A percentile compares a stretch with the other conserved stretches of the same genome.
These are phyloP conservation scores for Chlamydomonas applanata DNA, from an alignment of 139 green algal genomes.

Conservation along the genomic window DNA sequence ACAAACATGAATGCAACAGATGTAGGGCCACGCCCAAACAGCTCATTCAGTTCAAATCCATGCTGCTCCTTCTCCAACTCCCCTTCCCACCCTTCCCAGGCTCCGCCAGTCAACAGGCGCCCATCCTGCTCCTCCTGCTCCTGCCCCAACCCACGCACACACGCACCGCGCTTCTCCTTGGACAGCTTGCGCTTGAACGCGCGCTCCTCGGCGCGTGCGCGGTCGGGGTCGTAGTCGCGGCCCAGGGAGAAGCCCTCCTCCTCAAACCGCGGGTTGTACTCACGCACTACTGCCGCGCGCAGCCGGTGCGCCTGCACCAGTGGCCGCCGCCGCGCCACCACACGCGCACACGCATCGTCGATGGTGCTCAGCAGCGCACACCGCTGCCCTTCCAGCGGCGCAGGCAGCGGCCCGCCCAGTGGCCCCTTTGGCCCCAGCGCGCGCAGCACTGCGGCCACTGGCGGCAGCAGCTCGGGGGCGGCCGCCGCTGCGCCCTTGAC, in stretches of 20 bases:
- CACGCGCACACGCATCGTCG: background rate
- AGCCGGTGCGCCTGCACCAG: constrained; percentile 34
- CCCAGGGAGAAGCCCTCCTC: constrained; percentile 77
- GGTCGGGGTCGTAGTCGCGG: constrained; percentile 83
- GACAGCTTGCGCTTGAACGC: constrained; percentile 65
- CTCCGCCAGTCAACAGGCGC: no score
- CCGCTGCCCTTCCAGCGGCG: background rate
- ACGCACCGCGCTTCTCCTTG: constrained; percentile 62
- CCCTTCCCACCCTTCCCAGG: no score
- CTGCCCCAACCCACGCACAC: no score
- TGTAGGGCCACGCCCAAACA: no score
- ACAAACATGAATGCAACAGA: no score
- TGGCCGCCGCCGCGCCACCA: constrained; percentile 26
- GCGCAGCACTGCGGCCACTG: background rate
- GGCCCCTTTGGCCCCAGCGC: background rate
- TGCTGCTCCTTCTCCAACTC: no score
- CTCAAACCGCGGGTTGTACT: constrained; percentile 85
- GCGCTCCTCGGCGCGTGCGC: constrained; percentile 57
- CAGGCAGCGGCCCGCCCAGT: background rate
- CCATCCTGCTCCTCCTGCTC: background rate
- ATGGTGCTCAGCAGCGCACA: no score
- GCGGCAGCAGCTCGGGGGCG: constrained; percentile 26
- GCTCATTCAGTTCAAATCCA: no score
- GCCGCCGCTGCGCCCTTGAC: constrained; percentile 8
- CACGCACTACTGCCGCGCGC: constrained; percentile 19